Evolutionary conservation across 2,329 filamentous ascomycete genomes (phyloP).

Genomic region (Blastomyces gilchristii): DNA sequence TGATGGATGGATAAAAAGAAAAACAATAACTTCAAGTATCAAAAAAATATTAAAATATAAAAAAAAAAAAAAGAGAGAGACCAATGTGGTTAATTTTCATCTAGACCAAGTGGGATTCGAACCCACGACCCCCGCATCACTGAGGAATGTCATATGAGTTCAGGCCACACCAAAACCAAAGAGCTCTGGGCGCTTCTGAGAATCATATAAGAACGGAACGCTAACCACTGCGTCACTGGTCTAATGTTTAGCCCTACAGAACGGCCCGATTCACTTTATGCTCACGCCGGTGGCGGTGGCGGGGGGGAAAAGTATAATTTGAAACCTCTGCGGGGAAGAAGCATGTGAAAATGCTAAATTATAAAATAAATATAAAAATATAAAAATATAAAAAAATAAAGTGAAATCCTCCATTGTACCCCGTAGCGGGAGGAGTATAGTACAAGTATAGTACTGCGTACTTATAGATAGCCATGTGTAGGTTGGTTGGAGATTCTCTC

Average conservation of each 20-base stretch:
- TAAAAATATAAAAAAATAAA: no score
- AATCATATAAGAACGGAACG: slow-evolving; percentile 12
- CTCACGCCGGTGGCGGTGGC: not conserved
- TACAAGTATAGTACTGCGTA: no score
- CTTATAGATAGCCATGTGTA: no score
- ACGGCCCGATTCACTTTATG: not conserved
- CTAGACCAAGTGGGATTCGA: slow-evolving; percentile 12
- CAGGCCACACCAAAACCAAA: not conserved
- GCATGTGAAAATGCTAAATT: no score
- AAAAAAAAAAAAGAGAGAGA: slow-evolving; percentile 5
- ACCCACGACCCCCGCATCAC: slow-evolving; percentile 11
- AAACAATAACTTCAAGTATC: no score
- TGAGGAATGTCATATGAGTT: slow-evolving; percentile 9
- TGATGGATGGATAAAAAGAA: no score
- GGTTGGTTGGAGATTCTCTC: no score
- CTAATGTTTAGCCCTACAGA: slow-evolving; percentile 3
- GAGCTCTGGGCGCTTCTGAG: not conserved
- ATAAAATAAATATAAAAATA: no score
- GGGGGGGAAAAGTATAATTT: not conserved
- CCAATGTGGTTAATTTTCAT: slow-evolving; percentile 1
- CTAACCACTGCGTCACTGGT: slow-evolving; percentile 12
- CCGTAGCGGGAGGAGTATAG: no score
- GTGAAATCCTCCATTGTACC: no score
- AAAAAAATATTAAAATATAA: no score
- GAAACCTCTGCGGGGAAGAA: no score